Conservation (phyloP, 345 rosid genomes). For the Moricandia moricandioides region DNA sequence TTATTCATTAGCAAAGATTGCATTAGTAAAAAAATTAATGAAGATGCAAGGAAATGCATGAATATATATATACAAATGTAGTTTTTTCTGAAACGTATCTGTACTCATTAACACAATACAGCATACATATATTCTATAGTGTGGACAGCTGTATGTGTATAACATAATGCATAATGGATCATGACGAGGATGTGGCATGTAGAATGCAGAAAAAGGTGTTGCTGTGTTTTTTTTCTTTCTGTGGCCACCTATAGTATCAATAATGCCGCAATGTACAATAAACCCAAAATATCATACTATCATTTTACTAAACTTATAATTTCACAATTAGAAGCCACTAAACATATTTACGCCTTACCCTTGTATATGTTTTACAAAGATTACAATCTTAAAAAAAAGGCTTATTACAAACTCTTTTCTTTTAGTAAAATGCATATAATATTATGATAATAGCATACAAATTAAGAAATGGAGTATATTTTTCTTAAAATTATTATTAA, state of each 20-base stretch:
- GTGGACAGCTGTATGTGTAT: constrained; percentile 29
- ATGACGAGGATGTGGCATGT: constrained; percentile 35
- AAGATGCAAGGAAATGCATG: not conserved
- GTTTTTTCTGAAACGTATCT: constrained; percentile 9
- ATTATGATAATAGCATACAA: not conserved
- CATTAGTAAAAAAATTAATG: not conserved
- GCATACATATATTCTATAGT: constrained; percentile 29
- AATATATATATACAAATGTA: no score
- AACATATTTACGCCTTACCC: not conserved
- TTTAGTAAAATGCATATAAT: not conserved
- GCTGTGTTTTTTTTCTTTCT: not conserved
- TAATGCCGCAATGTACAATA: constrained; percentile 21
- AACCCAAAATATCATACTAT: constrained; percentile 1
- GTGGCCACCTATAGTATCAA: constrained; percentile 31
- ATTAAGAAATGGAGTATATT: not conserved
- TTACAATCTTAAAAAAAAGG: not conserved
- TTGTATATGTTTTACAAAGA: not conserved
- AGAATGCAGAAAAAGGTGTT: constrained; percentile 20
- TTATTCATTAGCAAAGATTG: not conserved
- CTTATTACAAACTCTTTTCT: not conserved
- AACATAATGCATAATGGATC: constrained; percentile 33
- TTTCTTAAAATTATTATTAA: no score
- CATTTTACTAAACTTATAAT: not conserved
- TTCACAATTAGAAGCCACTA: constrained; percentile 4
- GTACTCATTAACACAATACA: not conserved